These are phyloP conservation scores for Nannizzia gypsea DNA, from an alignment of 2,329 filamentous ascomycete genomes.

Conservation along the genomic window DNA sequence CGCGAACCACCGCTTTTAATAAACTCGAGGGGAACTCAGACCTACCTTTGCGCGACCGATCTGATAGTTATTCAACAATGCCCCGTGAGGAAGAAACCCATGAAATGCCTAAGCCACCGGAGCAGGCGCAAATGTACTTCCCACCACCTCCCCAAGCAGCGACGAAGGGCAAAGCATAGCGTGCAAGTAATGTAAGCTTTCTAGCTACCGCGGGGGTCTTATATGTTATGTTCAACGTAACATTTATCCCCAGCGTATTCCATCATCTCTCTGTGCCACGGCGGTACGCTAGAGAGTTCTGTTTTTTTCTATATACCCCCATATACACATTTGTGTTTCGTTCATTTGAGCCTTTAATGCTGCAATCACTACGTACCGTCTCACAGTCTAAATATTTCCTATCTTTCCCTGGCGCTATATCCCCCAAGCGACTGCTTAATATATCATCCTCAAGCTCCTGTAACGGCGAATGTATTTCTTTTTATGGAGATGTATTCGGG, in stretches of 20 bases:
- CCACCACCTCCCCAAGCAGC: conserved; percentile 31
- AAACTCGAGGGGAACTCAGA: conserved; percentile 29
- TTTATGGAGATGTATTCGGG: background rate
- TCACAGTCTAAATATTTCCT: background rate
- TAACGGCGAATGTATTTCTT: background rate
- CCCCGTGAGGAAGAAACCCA: conserved; percentile 9
- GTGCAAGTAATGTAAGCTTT: background rate
- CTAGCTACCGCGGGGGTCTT: background rate
- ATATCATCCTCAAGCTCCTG: background rate
- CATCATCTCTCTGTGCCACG: background rate
- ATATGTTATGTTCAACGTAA: background rate
- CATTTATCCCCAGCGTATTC: background rate
- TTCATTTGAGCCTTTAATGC: background rate
- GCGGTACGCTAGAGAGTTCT: background rate
- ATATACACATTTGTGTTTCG: background rate
- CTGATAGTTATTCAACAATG: conserved; percentile 12
- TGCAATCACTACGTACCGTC: background rate
- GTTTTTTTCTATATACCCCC: background rate
- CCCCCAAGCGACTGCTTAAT: background rate
- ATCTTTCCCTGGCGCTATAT: background rate
- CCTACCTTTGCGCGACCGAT: conserved; percentile 28
- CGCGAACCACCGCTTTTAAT: conserved; percentile 33
- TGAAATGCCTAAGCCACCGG: conserved; percentile 11
- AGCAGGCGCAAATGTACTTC: conserved; percentile 29
- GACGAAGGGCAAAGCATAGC: conserved; percentile 19